Conservation (phyloP, 2,329 filamentous ascomycete genomes). For the Coniochaeta sp. region DNA sequence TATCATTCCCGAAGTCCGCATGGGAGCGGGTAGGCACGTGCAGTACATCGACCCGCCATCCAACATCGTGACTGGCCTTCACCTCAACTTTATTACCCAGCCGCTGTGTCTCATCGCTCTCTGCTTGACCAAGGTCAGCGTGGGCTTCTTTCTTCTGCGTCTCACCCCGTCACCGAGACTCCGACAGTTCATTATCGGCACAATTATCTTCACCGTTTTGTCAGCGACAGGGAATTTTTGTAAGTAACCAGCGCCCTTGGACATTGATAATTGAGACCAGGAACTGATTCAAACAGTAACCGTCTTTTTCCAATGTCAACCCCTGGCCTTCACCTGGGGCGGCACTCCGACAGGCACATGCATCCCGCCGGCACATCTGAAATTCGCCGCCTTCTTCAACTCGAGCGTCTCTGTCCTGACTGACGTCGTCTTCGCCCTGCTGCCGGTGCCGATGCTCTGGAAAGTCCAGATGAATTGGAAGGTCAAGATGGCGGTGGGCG, state of each 20-base stretch:
- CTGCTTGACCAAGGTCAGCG: constrained; percentile 20
- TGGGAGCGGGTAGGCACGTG: constrained; percentile 18
- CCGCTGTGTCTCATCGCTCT: constrained; percentile 19
- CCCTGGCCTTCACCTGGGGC: constrained; percentile 16
- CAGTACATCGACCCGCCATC: constrained; percentile 16
- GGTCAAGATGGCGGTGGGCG: constrained; percentile 16
- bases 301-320: constrained; percentile 17
- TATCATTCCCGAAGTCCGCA: constrained; percentile 18
- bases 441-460: constrained; percentile 20
- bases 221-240: constrained; percentile 15
- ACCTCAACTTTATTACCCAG: constrained; percentile 23
- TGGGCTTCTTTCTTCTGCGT: constrained; percentile 20
- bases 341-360: constrained; percentile 12
- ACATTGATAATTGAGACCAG: neutral
- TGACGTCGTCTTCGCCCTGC: constrained; percentile 19
- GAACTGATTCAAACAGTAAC: constrained; percentile 10
- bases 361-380: constrained; percentile 15
- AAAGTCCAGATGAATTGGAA: constrained; percentile 19
- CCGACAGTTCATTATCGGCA: constrained; percentile 13
- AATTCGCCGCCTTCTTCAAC: constrained; percentile 19
- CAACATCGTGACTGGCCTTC: constrained; percentile 15
- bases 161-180: constrained; percentile 14
- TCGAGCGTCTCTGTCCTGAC: constrained; percentile 18
- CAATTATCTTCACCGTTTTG: constrained; percentile 17
- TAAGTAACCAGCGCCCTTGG: constrained; percentile 3